phyloP scores from a whole-genome alignment of 2,329 filamentous ascomycete species.

The Pyrenochaeta sp. region DNA sequence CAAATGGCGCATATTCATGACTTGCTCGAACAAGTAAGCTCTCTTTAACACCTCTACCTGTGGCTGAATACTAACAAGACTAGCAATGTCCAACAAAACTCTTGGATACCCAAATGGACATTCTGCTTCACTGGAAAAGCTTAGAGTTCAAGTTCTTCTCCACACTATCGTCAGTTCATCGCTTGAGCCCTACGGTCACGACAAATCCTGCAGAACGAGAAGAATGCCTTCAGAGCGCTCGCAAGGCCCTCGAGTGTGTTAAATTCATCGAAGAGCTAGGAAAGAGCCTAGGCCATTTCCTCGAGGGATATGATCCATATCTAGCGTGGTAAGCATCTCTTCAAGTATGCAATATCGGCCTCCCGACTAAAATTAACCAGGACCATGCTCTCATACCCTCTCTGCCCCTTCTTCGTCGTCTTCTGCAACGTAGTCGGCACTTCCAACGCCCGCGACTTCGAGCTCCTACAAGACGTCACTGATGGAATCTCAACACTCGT shows the following conservation, averaged over 20 bases:
- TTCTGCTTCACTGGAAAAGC: slow-evolving; percentile 41
- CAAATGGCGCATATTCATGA: slow-evolving; percentile 32
- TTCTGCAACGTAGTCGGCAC: slow-evolving; percentile 49
- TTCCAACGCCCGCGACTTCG: slow-evolving; percentile 37
- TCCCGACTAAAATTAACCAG: slow-evolving; percentile 21
- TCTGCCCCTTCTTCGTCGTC: slow-evolving; percentile 45
- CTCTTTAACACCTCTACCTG: background rate
- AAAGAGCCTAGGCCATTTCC: slow-evolving; percentile 33
- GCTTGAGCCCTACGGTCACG: slow-evolving; percentile 39
- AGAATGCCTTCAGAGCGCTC: slow-evolving; percentile 39
- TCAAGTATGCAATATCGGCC: too few species aligned
- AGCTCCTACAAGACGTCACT: slow-evolving; percentile 39
- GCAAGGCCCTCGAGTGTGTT: slow-evolving; percentile 39
- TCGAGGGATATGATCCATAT: slow-evolving; percentile 41
- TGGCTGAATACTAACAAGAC: slow-evolving; percentile 4
- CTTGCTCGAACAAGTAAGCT: slow-evolving; percentile 31
- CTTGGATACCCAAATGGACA: slow-evolving; percentile 24
- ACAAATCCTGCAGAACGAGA: slow-evolving; percentile 37
- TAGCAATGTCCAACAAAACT: slow-evolving; percentile 28
- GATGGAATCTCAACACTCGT: slow-evolving; percentile 36
- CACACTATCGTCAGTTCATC: slow-evolving; percentile 39
- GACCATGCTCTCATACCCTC: slow-evolving; percentile 44
- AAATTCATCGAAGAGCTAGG: slow-evolving; percentile 32
- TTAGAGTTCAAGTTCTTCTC: slow-evolving; percentile 45
- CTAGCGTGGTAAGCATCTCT: slow-evolving; percentile 31